phyloP scores from a whole-genome alignment of 257 asterid species.

The Nicotiana otophora region DNA sequence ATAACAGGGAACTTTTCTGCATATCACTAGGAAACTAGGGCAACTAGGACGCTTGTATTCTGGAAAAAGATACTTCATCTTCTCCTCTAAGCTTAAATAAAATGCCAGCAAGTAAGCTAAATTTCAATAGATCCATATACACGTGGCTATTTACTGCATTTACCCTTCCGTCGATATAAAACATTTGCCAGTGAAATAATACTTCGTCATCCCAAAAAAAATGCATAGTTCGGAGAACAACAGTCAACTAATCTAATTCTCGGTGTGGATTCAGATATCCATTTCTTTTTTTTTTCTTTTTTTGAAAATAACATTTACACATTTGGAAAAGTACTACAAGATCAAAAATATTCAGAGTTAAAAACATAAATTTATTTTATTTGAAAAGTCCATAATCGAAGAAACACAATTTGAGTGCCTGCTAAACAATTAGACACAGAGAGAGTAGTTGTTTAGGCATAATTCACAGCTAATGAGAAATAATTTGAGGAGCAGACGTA shows the following conservation, averaged over 20 bases:
- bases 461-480: background rate
- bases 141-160: background rate
- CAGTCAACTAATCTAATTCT: background rate
- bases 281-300: background rate
- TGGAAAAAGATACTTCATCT: background rate
- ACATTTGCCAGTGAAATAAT: background rate
- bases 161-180: background rate
- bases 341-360: background rate
- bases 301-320: background rate
- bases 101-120: background rate
- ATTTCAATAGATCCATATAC: conserved; percentile 1
- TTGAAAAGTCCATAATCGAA: background rate
- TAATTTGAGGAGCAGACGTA: conserved; percentile 19
- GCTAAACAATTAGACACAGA: background rate
- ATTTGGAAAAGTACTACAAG: background rate
- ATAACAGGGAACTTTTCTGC: background rate
- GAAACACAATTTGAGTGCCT: background rate
- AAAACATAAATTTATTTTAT: background rate
- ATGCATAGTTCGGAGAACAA: background rate
- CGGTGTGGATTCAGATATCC: background rate
- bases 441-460: conserved; percentile 4
- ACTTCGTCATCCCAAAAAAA: background rate
- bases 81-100: background rate
- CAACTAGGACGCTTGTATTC: background rate
- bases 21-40: background rate